phyloP scores from a whole-genome alignment of 495 filamentous ascomycete species.

The Hypoxylon lienhwacheense region DNA sequence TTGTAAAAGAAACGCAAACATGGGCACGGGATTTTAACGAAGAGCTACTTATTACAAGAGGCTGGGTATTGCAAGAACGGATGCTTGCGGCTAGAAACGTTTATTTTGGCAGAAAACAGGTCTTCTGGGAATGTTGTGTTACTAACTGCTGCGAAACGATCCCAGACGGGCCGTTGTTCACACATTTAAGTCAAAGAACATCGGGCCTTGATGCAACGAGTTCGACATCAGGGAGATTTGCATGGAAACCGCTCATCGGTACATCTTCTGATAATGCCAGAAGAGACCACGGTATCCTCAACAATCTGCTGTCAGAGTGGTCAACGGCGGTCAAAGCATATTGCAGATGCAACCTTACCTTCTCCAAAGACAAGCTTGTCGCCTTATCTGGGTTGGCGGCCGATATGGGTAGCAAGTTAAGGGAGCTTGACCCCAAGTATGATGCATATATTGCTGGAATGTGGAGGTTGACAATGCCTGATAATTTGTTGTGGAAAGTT shows the following conservation, averaged over 20 bases:
- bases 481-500: slow-evolving; percentile 20
- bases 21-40: slow-evolving; percentile 12
- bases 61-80: slow-evolving; percentile 33
- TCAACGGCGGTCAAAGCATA: slow-evolving; percentile 1
- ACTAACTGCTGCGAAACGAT: slow-evolving; percentile 16
- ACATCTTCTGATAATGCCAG: background rate
- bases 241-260: slow-evolving; percentile 15
- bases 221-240: background rate
- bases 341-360: slow-evolving; percentile 11
- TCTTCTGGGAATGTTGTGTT: slow-evolving; percentile 31
- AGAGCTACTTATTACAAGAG: slow-evolving; percentile 17
- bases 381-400: slow-evolving; percentile 23
- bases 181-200: background rate
- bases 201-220: background rate
- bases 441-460: slow-evolving; percentile 23
- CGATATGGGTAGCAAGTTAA: slow-evolving; percentile 2
- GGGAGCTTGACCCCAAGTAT: background rate
- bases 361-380: slow-evolving; percentile 18
- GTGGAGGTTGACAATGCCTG: slow-evolving; percentile 18
- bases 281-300: background rate
- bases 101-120: slow-evolving; percentile 29
- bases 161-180: slow-evolving; percentile 1
- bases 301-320: slow-evolving; percentile 1
- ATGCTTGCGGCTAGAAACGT: slow-evolving; percentile 26
- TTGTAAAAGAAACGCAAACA: slow-evolving; percentile 4